Base-by-base conservation (phyloP, 805 yeast species). In the Ogataea polymorpha region DNA sequence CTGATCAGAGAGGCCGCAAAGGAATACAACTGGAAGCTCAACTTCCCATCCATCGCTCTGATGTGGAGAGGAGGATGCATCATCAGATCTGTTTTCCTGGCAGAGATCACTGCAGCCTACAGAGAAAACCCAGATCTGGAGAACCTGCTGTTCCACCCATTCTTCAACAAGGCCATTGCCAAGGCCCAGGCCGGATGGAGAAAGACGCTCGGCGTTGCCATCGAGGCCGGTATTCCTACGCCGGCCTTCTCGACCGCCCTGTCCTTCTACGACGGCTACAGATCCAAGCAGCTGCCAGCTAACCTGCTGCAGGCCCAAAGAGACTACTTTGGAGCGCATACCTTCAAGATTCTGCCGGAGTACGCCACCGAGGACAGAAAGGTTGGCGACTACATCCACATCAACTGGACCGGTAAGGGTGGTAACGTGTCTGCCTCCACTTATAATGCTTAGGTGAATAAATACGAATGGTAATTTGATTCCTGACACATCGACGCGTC, bases 61-160 rank as follows among this genome's bases (percentile, higher is more conserved):
- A 91, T 91, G 98, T 91, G 99, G 99, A 84, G 99, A 80, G 99
- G 99, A 76, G 99, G 99, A 61, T 91, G 99, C 80, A 91, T 91
- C 71, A 91, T 91, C 74, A 87, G 98, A 80, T 91, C 99, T 44
- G 97, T 91, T 53, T 91, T 91, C 86, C 77, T 91, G 65, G 97
- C 82, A 64, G 97, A 91, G 71, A 91, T 91, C 73, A 91, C 99
- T 55, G 69, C 87, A 66, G 99, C 99, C 55, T 91, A 83, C 85
- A 86, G 93, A 73, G 80, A 84, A 68, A 75, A 83, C 75, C 95
- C 96, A 68, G 83, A 89, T 55, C 76, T 91, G 63, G 96, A 90
- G 77, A 90, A 90, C 84, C 77, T 91, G 74, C 75, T 91, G 67
- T 90, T 91, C 85, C 82, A 90, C 75, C 83, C 88, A 65, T 91